Conservation (phyloP, 2,329 filamentous ascomycete genomes). For the Venturia carpophila region DNA sequence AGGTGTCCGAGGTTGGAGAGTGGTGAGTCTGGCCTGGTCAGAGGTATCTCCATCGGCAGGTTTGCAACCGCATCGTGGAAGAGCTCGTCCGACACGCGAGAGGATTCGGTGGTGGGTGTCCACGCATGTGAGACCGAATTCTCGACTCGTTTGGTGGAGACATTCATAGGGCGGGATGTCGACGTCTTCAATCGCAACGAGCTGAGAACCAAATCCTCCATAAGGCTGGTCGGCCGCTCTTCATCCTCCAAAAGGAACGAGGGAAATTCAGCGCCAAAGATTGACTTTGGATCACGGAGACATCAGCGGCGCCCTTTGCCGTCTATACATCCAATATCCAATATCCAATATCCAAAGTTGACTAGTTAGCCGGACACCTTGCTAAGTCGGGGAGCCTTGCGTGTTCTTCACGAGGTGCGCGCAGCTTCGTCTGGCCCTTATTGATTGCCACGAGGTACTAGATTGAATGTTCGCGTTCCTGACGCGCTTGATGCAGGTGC, state of each 20-base stretch:
- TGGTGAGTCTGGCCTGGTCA: not conserved
- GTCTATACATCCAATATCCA: not conserved
- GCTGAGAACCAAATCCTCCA: constrained; percentile 8
- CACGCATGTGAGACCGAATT: constrained; percentile 1
- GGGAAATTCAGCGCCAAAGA: not conserved
- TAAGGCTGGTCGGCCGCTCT: not conserved
- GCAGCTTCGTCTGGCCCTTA: not conserved
- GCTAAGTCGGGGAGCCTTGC: not conserved
- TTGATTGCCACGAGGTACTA: not conserved
- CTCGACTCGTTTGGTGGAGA: not conserved
- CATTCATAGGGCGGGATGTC: not conserved
- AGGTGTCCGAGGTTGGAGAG: not conserved
- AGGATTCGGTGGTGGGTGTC: not conserved
- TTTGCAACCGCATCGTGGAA: not conserved
- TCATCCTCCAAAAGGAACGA: not conserved
- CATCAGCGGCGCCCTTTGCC: not conserved
- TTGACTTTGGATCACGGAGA: not conserved
- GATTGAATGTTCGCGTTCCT: not conserved
- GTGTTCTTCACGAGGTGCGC: not conserved
- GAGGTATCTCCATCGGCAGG: not conserved
- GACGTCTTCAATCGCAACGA: not conserved
- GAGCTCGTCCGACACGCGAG: not conserved
- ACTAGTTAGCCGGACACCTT: not conserved
- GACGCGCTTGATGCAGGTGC: not conserved
- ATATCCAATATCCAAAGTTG: not conserved